Percentiles rank a stretch among this genome's conserved stretches.
These are phyloP conservation scores for Carex pumila DNA, from an alignment of 176 grass and related monocot species.

Conservation along the genomic window DNA sequence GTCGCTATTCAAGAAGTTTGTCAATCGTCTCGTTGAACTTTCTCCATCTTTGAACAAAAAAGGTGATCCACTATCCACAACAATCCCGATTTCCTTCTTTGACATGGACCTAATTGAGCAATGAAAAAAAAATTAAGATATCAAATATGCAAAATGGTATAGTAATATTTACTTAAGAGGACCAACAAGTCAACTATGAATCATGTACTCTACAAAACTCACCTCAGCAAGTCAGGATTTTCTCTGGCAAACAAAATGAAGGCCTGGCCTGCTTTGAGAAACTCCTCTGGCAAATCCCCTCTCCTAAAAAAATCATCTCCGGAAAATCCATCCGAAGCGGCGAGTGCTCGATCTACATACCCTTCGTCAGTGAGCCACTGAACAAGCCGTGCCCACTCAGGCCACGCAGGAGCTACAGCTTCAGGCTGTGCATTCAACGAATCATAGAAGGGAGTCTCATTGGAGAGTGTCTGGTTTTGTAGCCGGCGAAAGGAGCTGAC, in stretches of 20 bases:
- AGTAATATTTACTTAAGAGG: not conserved
- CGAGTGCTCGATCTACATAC: constrained; percentile 23
- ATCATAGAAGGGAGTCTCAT: constrained; percentile 14
- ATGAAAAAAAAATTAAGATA: not conserved
- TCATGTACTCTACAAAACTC: constrained; percentile 5
- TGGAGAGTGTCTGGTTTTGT: not conserved
- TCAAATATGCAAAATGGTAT: not conserved
- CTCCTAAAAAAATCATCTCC: constrained; percentile 3
- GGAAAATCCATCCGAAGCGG: constrained; percentile 10
- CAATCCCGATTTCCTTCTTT: constrained; percentile 60
- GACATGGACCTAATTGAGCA: constrained; percentile 39
- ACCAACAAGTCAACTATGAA: not conserved
- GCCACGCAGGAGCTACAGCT: constrained; percentile 14
- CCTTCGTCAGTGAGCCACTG: constrained; percentile 41
- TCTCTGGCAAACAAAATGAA: constrained; percentile 69
- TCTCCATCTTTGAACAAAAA: constrained; percentile 67
- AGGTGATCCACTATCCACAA: constrained; percentile 51
- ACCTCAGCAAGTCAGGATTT: constrained; percentile 67
- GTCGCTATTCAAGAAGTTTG: constrained; percentile 39
- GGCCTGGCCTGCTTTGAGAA: constrained; percentile 29
- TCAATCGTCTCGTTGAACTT: constrained; percentile 42
- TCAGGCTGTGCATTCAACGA: not conserved
- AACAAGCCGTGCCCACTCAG: constrained; percentile 65
- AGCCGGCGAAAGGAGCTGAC: constrained; percentile 17
- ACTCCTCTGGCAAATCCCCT: constrained; percentile 33